These are phyloP conservation scores for Phyllachora maydis DNA, from an alignment of 2,329 filamentous ascomycete genomes.

Conservation along the genomic window DNA sequence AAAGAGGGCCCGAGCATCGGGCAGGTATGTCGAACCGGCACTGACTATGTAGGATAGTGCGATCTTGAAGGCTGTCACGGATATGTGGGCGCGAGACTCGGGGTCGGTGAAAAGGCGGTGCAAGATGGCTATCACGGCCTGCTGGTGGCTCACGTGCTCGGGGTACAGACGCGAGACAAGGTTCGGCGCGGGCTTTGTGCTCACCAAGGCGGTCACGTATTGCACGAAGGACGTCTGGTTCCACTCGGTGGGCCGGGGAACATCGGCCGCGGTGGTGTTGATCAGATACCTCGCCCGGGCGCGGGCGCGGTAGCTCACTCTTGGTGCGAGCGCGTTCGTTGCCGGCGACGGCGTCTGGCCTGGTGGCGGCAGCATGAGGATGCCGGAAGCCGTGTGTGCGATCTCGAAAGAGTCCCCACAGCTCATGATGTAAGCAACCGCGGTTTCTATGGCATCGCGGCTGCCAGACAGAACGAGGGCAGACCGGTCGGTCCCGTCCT, in stretches of 20 bases:
- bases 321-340: too few species aligned
- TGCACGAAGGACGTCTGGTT: conserved; percentile 17
- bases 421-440: conserved; percentile 7
- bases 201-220: conserved; percentile 20
- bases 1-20: conserved; percentile 13
- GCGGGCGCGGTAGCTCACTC: too few species aligned
- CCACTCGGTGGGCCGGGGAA: conserved; percentile 18
- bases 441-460: conserved; percentile 4
- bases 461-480: conserved; percentile 9
- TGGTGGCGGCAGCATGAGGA: too few species aligned
- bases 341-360: too few species aligned
- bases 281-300: too few species aligned
- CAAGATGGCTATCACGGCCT: conserved; percentile 17
- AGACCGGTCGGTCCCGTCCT: conserved; percentile 2
- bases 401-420: too few species aligned
- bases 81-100: conserved; percentile 12
- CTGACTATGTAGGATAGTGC: conserved; percentile 19
- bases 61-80: conserved; percentile 18
- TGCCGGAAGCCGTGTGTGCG: too few species aligned
- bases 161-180: conserved; percentile 15
- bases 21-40: conserved; percentile 8
- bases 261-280: too few species aligned
- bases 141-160: conserved; percentile 12
- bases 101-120: conserved; percentile 16
- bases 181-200: conserved; percentile 13